These are phyloP conservation scores for Clitocybe nebularis DNA, from an alignment of 1,284 basidiomycete species.

Conservation along the genomic window DNA sequence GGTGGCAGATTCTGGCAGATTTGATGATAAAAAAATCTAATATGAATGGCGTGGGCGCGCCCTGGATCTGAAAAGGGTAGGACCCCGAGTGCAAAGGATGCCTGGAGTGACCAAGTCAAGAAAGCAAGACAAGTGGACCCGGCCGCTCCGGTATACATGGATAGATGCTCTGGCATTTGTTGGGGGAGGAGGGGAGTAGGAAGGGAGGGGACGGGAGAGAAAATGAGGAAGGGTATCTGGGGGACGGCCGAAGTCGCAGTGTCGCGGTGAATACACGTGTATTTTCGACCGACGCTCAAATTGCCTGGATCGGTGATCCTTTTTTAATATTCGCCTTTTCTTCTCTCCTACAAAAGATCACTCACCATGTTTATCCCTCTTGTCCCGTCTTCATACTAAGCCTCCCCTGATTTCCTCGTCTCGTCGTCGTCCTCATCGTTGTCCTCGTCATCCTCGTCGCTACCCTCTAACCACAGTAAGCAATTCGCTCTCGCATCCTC, in stretches of 20 bases:
- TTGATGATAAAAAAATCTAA: too few relatives aligned
- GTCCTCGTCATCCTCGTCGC: slow-evolving; percentile 11
- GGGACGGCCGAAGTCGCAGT: slow-evolving; percentile 7
- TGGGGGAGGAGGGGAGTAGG: neutral
- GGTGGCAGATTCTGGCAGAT: slow-evolving; percentile 7
- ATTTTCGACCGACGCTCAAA: slow-evolving; percentile 37
- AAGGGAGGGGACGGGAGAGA: neutral
- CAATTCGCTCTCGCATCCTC: too few relatives aligned
- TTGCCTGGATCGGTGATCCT: slow-evolving; percentile 25
- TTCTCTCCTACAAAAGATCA: slow-evolving; percentile 23
- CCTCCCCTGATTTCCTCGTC: slow-evolving; percentile 2
- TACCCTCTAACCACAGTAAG: too few relatives aligned
- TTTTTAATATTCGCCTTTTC: slow-evolving; percentile 29
- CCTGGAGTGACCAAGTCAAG: too few relatives aligned
- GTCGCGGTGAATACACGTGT: slow-evolving; percentile 42
- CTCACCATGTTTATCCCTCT: slow-evolving; percentile 21
- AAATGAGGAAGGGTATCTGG: slow-evolving; percentile 14
- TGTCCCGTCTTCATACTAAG: slow-evolving; percentile 10
- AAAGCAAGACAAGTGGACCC: too few relatives aligned
- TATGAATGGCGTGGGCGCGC: slow-evolving; percentile 3
- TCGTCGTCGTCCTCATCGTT: slow-evolving; percentile 9
- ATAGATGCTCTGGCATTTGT: neutral
- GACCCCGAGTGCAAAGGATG: slow-evolving; percentile 10
- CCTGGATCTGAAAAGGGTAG: slow-evolving; percentile 4
- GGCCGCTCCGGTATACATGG: too few relatives aligned